Evolutionary conservation across 371 early-diverging fungal genomes (phyloP).

Genomic region (Lichtheimia ornata): DNA sequence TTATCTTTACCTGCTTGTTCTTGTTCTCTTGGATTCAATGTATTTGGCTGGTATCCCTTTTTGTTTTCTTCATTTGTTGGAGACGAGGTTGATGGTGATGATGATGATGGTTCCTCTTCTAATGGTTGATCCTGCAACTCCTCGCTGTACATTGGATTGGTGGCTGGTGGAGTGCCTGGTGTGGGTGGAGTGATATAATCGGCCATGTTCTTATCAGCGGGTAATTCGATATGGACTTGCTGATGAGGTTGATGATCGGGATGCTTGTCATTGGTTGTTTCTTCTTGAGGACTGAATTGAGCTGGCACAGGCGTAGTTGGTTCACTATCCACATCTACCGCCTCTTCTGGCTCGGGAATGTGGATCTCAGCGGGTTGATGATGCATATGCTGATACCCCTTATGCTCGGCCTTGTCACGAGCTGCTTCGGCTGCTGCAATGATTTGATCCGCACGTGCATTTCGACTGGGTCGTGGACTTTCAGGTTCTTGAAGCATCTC

Average conservation of each 20-base stretch:
- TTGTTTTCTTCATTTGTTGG: not conserved
- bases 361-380: not conserved
- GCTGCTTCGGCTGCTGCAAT: slow-evolving; percentile 14
- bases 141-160: slow-evolving; percentile 8
- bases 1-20: slow-evolving; percentile 11
- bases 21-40: slow-evolving; percentile 16
- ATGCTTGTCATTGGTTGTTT: not conserved
- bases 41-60: slow-evolving; percentile 1
- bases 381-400: slow-evolving; percentile 4
- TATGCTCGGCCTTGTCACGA: slow-evolving; percentile 10
- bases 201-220: slow-evolving; percentile 46
- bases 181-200: slow-evolving; percentile 48
- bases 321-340: slow-evolving; percentile 6
- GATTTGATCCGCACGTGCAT: slow-evolving; percentile 11
- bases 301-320: slow-evolving; percentile 15
- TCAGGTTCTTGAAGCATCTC: not conserved
- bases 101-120: not conserved
- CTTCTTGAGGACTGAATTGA: slow-evolving; percentile 10
- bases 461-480: slow-evolving; percentile 1
- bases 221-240: slow-evolving; percentile 13
- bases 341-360: not conserved
- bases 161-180: slow-evolving; percentile 32
- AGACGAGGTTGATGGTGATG: not conserved
- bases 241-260: slow-evolving; percentile 1
- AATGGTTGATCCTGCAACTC: slow-evolving; percentile 11